Conservation (phyloP, 1,284 basidiomycete genomes). For the Sanguinoderma infundibulare region DNA sequence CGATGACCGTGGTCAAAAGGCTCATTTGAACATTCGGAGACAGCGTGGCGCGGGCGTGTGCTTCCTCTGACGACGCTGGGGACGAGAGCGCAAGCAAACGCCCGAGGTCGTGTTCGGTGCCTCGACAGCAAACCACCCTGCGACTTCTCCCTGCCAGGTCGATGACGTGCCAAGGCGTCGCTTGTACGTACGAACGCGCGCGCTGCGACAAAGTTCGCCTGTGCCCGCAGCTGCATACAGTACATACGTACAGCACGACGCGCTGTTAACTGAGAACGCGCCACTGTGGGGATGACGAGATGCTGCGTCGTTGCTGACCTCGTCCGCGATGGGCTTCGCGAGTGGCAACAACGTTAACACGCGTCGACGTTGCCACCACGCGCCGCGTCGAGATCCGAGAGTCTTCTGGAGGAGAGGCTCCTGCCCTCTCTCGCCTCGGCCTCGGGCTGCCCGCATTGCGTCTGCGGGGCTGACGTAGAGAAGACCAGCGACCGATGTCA, state of each 20-base stretch:
- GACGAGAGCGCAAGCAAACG: not conserved
- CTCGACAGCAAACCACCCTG: not conserved
- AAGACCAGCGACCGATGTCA: not conserved
- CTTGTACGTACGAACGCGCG: slow-evolving; percentile 1
- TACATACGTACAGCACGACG: not conserved
- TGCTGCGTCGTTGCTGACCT: not conserved
- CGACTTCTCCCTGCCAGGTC: not conserved
- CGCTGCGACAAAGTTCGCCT: not conserved
- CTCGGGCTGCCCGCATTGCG: too few species aligned
- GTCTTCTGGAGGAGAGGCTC: not conserved
- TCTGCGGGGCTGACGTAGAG: too few species aligned
- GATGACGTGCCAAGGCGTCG: slow-evolving; percentile 1
- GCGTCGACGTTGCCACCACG: not conserved
- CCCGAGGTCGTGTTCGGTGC: not conserved
- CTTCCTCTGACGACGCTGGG: not conserved
- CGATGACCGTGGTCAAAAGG: not conserved
- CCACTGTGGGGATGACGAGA: not conserved
- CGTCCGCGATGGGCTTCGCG: not conserved
- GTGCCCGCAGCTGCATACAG: not conserved
- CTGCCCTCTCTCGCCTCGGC: too few species aligned
- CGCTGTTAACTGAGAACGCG: not conserved
- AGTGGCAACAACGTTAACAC: too few species aligned
- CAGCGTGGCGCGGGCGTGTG: slow-evolving; percentile 5
- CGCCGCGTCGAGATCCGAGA: not conserved
- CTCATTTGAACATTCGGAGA: slow-evolving; percentile 12